Conservation (phyloP, 75 land plant genomes). For the Pinus albicaulis region DNA sequence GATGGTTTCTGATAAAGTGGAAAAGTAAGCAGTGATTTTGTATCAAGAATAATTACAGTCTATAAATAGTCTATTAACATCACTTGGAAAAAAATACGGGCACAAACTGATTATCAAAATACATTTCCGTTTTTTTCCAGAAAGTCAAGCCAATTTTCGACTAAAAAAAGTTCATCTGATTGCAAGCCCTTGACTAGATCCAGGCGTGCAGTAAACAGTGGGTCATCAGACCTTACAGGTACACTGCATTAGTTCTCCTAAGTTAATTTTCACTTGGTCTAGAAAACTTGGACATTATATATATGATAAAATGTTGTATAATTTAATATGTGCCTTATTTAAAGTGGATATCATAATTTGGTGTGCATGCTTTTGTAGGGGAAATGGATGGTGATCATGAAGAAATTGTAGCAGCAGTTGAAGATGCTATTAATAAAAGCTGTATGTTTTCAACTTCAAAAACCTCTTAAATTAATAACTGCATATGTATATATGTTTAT, state of each 20-base stretch:
- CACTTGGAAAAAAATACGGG: not conserved
- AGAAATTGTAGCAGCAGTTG: slow-evolving; percentile 70
- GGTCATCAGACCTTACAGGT: slow-evolving; percentile 64
- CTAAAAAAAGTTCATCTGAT: slow-evolving; percentile 57
- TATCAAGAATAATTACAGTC: no score
- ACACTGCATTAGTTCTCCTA: not conserved
- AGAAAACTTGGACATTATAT: not conserved
- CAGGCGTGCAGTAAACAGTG: slow-evolving; percentile 30
- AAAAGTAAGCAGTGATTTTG: slow-evolving; percentile 33
- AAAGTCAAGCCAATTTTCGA: slow-evolving; percentile 74
- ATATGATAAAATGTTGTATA: not conserved
- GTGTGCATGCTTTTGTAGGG: slow-evolving; percentile 31
- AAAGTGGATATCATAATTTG: not conserved
- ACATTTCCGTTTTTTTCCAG: slow-evolving; percentile 16
- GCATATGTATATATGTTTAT: not conserved
- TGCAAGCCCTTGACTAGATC: slow-evolving; percentile 57
- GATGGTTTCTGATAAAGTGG: slow-evolving; percentile 49
- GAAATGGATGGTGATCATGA: slow-evolving; percentile 75
- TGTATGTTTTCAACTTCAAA: slow-evolving; percentile 38
- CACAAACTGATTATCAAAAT: not conserved
- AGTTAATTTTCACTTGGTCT: not conserved
- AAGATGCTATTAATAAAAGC: slow-evolving; percentile 52
- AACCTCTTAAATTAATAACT: not conserved
- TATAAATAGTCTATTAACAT: not conserved
- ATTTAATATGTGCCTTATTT: not conserved